Percentiles rank a stretch among this genome's conserved stretches.
Evolutionary conservation across 345 rosid genomes (phyloP).

Genomic region (Lagerstroemia speciosa): DNA sequence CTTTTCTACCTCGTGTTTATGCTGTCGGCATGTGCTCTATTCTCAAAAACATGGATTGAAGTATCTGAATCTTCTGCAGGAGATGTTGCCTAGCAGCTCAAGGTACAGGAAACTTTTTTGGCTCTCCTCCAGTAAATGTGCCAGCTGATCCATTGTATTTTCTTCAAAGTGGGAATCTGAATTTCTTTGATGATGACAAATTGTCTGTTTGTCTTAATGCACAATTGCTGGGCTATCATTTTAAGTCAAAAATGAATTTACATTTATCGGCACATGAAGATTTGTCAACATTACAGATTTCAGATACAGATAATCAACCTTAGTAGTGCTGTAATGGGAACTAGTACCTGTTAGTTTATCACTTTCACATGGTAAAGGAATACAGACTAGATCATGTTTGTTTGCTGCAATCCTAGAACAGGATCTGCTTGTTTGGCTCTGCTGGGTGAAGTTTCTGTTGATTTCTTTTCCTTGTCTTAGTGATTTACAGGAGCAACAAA

Average conservation of each 20-base stretch:
- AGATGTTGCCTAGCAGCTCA: constrained; percentile 84
- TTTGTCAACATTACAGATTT: too few relatives aligned
- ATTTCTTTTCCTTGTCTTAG: neutral
- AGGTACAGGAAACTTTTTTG: constrained; percentile 25
- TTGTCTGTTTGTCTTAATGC: neutral
- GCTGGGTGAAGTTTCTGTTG: too few relatives aligned
- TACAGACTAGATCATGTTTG: too few relatives aligned
- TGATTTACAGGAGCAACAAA: constrained; percentile 69
- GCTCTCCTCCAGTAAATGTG: neutral
- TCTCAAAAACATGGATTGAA: constrained; percentile 90
- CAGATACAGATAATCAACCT: too few relatives aligned
- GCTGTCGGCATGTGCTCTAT: constrained; percentile 76
- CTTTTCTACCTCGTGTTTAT: constrained; percentile 73
- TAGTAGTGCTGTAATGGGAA: too few relatives aligned
- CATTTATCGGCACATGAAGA: neutral
- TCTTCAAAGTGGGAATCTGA: neutral
- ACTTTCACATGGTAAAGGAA: too few relatives aligned
- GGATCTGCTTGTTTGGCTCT: too few relatives aligned
- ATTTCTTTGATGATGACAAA: neutral
- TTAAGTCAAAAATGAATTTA: too few relatives aligned
- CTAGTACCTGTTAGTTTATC: too few relatives aligned
- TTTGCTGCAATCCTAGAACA: too few relatives aligned
- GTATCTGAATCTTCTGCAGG: constrained; percentile 79
- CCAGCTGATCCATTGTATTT: neutral
- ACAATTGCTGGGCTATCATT: neutral